These are phyloP conservation scores for Fraxinus paxiana DNA, from an alignment of 305 asterid genomes.

Conservation along the genomic window DNA sequence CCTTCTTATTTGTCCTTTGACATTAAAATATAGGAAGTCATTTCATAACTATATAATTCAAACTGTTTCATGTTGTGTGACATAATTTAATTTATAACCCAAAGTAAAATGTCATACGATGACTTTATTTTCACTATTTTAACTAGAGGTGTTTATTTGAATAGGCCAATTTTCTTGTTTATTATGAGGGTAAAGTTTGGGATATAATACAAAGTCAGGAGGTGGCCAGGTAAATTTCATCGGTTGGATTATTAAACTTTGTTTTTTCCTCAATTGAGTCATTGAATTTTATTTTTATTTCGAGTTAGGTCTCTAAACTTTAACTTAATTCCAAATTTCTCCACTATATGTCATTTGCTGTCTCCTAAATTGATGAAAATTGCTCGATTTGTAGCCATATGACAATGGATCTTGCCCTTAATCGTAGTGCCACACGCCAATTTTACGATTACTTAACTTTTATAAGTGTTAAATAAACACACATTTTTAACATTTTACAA, in stretches of 20 bases:
- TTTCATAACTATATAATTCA: background rate
- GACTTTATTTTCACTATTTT: background rate
- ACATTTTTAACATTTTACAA: background rate
- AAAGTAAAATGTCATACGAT: background rate
- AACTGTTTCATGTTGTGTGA: background rate
- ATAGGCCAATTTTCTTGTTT: background rate
- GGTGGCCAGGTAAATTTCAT: background rate
- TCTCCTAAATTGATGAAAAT: too few species aligned
- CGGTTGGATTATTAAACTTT: background rate
- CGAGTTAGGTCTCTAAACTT: background rate
- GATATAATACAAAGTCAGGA: background rate
- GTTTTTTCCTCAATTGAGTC: background rate
- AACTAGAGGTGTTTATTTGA: background rate
- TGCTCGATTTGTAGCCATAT: background rate
- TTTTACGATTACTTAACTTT: background rate
- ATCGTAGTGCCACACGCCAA: background rate
- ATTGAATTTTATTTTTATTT: too few species aligned
- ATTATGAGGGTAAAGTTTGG: background rate
- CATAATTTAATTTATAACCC: background rate
- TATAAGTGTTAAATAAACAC: background rate
- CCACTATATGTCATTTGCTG: background rate
- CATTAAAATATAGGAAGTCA: background rate
- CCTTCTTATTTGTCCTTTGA: background rate
- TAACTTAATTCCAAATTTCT: background rate
- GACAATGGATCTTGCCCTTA: background rate